Conservation (phyloP, 2,329 filamentous ascomycete genomes). For the Geosmithia morbida region DNA sequence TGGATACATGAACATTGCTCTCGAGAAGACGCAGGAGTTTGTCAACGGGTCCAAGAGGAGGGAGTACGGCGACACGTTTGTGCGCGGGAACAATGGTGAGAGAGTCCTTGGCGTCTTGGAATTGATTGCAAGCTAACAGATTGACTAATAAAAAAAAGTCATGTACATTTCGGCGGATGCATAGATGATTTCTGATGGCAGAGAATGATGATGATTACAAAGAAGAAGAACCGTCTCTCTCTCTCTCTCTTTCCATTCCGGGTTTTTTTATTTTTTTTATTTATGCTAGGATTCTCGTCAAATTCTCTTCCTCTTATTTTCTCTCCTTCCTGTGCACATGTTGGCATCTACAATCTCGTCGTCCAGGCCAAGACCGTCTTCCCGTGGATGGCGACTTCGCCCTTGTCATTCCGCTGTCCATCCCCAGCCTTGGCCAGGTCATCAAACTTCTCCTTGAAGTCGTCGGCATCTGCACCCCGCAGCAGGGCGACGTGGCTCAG, state of each 20-base stretch:
- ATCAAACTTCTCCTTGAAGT: conserved; percentile 35
- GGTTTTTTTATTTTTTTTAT: no score
- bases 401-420: conserved; percentile 39
- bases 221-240: no score
- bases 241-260: neutral
- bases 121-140: neutral
- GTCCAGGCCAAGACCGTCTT: conserved; percentile 52
- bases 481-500: conserved; percentile 54
- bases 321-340: no score
- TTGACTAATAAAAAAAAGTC: conserved; percentile 24
- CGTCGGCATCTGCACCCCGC: conserved; percentile 30
- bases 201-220: no score
- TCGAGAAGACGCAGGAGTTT: conserved; percentile 89
- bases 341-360: conserved; percentile 21
- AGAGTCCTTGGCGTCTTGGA: neutral
- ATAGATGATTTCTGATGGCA: no score
- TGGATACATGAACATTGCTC: conserved; percentile 98
- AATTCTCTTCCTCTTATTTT: no score
- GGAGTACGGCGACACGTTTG: conserved; percentile 87
- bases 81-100: conserved; percentile 88
- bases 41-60: conserved; percentile 72
- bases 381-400: conserved; percentile 50
- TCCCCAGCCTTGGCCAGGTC: conserved; percentile 30
- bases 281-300: no score
- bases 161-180: conserved; percentile 58